Base-by-base conservation (phyloP, 306 rosid genomes). In the Cicer cuneatum region DNA sequence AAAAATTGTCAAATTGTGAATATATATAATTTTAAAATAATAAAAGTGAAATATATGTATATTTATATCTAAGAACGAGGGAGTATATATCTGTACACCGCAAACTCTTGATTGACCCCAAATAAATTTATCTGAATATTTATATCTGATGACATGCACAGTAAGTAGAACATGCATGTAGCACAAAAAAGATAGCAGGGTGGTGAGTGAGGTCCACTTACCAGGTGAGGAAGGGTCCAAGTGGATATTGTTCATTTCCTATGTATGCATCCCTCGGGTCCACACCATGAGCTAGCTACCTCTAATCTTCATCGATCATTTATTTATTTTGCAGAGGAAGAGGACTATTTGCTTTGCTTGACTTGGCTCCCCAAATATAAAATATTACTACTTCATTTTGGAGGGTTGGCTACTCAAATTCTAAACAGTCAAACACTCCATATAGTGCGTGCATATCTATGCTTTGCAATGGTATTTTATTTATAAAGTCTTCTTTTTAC, bases 191-290 rank as follows among this genome's bases (percentile, higher is more conserved):
- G 35, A 29, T 29, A 29, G 35, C 35, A 29, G 35, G 35, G 35
- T 29, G 35, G 35, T 29, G 35, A 29, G 35, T 29, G 35, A 29
- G 35, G 35, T 4, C 35, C 35, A 29, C 35, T 3, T 29, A 29
- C 35, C 35, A 29, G 35, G 35, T 29, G 0, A 29, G 4, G 12
- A 72, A 82, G 81, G 81, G 81, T 78, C 85, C 93, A 77, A 75
- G 68, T 82, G 71, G 76, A 42, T 56, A 37, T 60, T 41, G 73
- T 45, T 71, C 56, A 72, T 78, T 35, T 53, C 63, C 82, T 67
- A 60, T 71, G 74, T 64, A 38, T 74, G 10, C 29, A 6, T 66
- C 69, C 1, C 6, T 63, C 9, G 69, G 69, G 69, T 64, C 69
- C 51, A 64, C 51, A 18, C 35, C 69, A 64, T 6, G 35, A 62